Base-by-base conservation (phyloP, 1,284 basidiomycete species). In the Marasmius sp. region DNA sequence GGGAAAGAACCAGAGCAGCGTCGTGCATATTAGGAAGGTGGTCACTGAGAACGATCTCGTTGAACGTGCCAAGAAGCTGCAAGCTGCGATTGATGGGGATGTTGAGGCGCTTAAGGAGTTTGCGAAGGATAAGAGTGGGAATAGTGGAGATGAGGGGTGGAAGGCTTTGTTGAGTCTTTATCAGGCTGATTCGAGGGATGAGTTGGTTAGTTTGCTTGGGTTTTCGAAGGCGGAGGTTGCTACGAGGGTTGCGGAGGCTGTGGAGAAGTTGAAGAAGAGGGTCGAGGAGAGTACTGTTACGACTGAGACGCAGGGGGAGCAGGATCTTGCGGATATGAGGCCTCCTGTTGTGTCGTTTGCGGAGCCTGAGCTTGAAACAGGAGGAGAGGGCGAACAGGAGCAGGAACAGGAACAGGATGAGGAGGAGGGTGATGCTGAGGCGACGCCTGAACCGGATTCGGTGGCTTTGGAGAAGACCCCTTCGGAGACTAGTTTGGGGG, bases 171-270 rank as follows among this genome's bases (percentile, higher is more conserved):
- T 91, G 62, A 94, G 94, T 63, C 79, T 99, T 37, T 98, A 98
- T 85, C 87, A 88, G 66, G 89, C 95, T 0, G 86, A 96, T 74
- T 94, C 93, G 14, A 82, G 93, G 61, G 93, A 97, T 41, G 95
- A 98, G 74, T 83, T 99, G 11, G 89, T 99, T 52, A 90, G 90
- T 1, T 79, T 98, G 1, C 86, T 99, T 22, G 97, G 97, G 0
- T 98, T 97, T 75, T 95, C 93, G 10, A 97, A 97, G 75, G 86
- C 86, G 33, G 93, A 97, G 66, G 86, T 97, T 14, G 89, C 89
- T 2, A 77, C 81, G 2, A 89, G 91, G 65, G 93, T 98, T 12
- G 85, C 88, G 16, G 89, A 93, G 65, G 94, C 95, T 3, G 85
- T 97, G 56, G 85, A 90, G 55, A 88, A 85, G 65, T 81, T 95